A percentile compares a stretch with the other conserved stretches of the same genome.
Conservation (phyloP, 768 basidiomycete genomes). For the Hygrophoropsis aurantiaca region DNA sequence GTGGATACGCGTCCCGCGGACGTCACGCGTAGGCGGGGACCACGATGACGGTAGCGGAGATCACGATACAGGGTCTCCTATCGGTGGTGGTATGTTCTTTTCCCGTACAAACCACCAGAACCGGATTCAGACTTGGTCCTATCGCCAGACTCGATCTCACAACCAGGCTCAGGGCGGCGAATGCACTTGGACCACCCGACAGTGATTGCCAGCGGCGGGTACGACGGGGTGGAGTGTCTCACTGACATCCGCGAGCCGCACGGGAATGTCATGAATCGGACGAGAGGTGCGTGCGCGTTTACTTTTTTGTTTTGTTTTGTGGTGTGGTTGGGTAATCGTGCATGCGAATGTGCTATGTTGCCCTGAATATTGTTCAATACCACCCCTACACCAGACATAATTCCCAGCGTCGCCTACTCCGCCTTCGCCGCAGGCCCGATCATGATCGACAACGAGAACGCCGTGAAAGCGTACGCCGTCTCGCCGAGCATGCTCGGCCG, state of each 20-base stretch:
- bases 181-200: slow-evolving; percentile 70
- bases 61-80: too few relatives aligned
- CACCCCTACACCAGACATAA: too few relatives aligned
- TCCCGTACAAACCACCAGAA: too few relatives aligned
- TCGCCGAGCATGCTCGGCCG: slow-evolving; percentile 73
- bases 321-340: too few relatives aligned
- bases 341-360: background rate
- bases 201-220: slow-evolving; percentile 73
- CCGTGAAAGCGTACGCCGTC: slow-evolving; percentile 71
- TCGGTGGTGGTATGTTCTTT: too few relatives aligned
- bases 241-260: slow-evolving; percentile 75
- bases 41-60: too few relatives aligned
- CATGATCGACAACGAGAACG: slow-evolving; percentile 82
- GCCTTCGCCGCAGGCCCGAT: slow-evolving; percentile 67
- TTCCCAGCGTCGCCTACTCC: slow-evolving; percentile 66
- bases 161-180: too few relatives aligned
- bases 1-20: slow-evolving; percentile 72
- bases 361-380: background rate
- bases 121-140: too few relatives aligned
- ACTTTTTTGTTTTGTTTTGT: slow-evolving; percentile 1
- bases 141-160: too few relatives aligned
- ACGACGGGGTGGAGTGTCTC: slow-evolving; percentile 75
- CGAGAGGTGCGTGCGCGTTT: slow-evolving; percentile 52
- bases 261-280: slow-evolving; percentile 72
- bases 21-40: slow-evolving; percentile 47